These are phyloP conservation scores for Leccinum boreale DNA, from an alignment of 768 basidiomycete species.

Conservation along the genomic window DNA sequence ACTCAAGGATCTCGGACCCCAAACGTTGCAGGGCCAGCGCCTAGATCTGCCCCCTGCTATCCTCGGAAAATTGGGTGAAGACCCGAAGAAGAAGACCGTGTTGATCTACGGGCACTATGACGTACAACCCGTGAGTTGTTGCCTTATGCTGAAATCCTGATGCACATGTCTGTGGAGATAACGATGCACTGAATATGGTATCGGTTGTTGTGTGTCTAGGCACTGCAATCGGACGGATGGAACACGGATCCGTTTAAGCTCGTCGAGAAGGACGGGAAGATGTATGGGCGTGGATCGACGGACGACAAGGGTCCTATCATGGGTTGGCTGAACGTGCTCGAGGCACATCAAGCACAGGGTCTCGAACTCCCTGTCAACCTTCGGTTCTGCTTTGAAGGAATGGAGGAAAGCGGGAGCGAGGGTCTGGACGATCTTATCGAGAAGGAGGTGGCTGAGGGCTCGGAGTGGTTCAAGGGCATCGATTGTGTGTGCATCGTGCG, in stretches of 20 bases:
- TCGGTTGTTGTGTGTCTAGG: conserved; percentile 25
- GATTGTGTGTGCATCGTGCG: conserved; percentile 92
- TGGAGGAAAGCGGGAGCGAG: conserved; percentile 94
- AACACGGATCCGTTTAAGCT: conserved; percentile 81
- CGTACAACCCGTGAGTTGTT: conserved; percentile 71
- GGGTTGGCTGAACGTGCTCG: conserved; percentile 87
- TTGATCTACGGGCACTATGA: conserved; percentile 94
- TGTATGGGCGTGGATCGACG: conserved; percentile 87
- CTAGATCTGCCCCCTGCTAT: conserved; percentile 80
- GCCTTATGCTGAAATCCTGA: no score
- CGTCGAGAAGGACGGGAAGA: conserved; percentile 48
- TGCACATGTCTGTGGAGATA: neutral
- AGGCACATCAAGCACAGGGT: conserved; percentile 69
- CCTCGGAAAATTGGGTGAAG: conserved; percentile 76
- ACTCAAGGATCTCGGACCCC: conserved; percentile 73
- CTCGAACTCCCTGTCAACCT: conserved; percentile 85
- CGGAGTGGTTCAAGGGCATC: conserved; percentile 78
- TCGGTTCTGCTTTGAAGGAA: conserved; percentile 91
- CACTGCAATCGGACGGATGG: conserved; percentile 74
- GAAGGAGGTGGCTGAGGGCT: conserved; percentile 63
- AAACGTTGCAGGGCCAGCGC: conserved; percentile 66
- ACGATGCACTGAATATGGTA: neutral
- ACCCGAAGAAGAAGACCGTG: conserved; percentile 89
- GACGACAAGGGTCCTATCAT: conserved; percentile 91
- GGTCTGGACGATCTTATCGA: conserved; percentile 86